Evolutionary conservation across 108 stramenopile genomes (phyloP), one percentile per base, ranked within the genome.

Genomic region (Mediolabrus comicus): DNA sequence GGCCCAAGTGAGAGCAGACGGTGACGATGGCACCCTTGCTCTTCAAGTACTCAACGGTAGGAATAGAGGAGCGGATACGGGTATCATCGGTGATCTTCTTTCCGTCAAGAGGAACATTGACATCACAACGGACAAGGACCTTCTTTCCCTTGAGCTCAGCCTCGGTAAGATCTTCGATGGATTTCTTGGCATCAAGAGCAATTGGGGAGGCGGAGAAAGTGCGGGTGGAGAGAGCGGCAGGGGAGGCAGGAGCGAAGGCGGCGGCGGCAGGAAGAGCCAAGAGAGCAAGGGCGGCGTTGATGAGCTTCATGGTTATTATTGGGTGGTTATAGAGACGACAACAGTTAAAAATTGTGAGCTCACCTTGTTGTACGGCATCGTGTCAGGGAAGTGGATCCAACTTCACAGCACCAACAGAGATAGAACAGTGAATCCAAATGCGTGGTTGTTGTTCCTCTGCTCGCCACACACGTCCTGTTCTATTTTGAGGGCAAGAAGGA

Each of bases 1-100:
- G 96, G 64, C 98, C 98, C 83, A 99, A 91, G 90, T 99, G 98
- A 33, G 98, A 98, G 89, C 98, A 97, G 72, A 98, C 92, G 46
- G 95, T 85, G 81, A 96, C 95, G 66, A 92, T 97, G 75, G 99
- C 99, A 74, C 97, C 99, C 94, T 98, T 98, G 60, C 68, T 65
- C 83, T 92, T 89, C 62, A 98, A 91, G 93, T 90, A 97, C 75
- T 98, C 91, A 68, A 99, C 96, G 86, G 98, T 98, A 51, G 99
- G 99, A 69, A 99, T 84, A 62, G 97, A 96, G 14, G 95, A 94
- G 35, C 98, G 96, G 89, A 99, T 99, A 74, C 99, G 96, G 69
- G 98, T 98, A 82, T 98, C 98, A 67, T 99, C 98, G 59, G 96
- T 97, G 87, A 99, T 99, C 49, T 67, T 94, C 87, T 92, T 92